Percentiles rank a stretch among this genome's conserved stretches.
phyloP scores from a whole-genome alignment of 2,329 filamentous ascomycete species.

The Exophiala oligosperma region DNA sequence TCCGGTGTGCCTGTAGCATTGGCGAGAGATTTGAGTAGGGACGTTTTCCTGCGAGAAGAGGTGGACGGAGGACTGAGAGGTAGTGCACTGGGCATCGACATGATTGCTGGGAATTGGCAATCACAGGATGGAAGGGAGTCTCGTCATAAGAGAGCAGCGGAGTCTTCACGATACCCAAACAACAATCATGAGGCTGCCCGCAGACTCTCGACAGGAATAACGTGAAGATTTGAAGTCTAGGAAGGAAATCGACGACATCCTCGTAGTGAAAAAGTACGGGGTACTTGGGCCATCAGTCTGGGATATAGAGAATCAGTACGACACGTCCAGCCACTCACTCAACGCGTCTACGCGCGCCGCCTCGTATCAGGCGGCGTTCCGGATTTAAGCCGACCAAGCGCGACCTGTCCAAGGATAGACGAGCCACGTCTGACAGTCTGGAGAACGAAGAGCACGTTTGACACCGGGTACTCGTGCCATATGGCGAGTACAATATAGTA shows the following conservation, averaged over 20 bases:
- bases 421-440: no score
- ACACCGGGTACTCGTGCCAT: no score
- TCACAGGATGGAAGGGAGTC: neutral
- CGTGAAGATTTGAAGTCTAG: neutral
- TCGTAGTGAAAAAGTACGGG: no score
- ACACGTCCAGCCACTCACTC: slow-evolving; percentile 6
- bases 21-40: neutral
- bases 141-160: neutral
- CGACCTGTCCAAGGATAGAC: no score
- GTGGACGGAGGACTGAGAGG: slow-evolving; percentile 30
- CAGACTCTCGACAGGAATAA: slow-evolving; percentile 12
- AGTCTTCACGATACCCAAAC: neutral
- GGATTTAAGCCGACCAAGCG: neutral
- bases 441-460: no score
- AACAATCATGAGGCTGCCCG: slow-evolving; percentile 13
- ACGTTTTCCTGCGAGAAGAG: slow-evolving; percentile 20
- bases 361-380: neutral
- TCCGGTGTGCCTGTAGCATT: slow-evolving; percentile 16
- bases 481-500: no score
- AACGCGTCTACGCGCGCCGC: slow-evolving; percentile 2
- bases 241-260: neutral
- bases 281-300: neutral
- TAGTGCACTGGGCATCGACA: slow-evolving; percentile 28
- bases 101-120: slow-evolving; percentile 7
- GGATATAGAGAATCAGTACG: neutral